A percentile compares a stretch with the other conserved stretches of the same genome.
Conservation (phyloP, 1,284 basidiomycete species). For the Ceratobasidium sp. region DNA sequence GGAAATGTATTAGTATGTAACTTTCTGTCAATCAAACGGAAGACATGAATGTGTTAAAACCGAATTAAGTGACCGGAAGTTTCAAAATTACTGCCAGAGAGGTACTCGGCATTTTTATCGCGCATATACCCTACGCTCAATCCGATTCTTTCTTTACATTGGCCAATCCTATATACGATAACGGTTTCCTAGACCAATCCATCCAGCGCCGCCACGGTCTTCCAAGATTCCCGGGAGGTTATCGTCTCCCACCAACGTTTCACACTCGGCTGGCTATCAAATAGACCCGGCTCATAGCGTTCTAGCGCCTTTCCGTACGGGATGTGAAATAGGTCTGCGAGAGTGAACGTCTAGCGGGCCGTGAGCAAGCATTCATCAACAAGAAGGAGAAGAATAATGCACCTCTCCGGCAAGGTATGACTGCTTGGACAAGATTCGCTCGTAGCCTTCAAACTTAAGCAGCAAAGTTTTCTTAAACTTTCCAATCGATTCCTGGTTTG, state of each 20-base stretch:
- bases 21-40: too few relatives aligned
- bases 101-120: too few relatives aligned
- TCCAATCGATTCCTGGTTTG: conserved; percentile 47
- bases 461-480: conserved; percentile 46
- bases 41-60: too few relatives aligned
- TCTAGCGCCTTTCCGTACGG: conserved; percentile 52
- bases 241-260: conserved; percentile 17
- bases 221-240: too few relatives aligned
- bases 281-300: conserved; percentile 41
- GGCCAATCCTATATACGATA: too few relatives aligned
- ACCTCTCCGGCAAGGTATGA: conserved; percentile 59
- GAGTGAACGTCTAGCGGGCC: conserved; percentile 47
- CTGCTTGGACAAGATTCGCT: conserved; percentile 55
- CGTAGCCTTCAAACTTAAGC: conserved; percentile 55
- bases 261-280: conserved; percentile 35
- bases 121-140: too few relatives aligned
- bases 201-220: neutral
- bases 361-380: neutral
- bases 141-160: too few relatives aligned
- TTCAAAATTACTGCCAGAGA: too few relatives aligned
- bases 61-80: too few relatives aligned
- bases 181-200: too few relatives aligned
- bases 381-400: conserved; percentile 38
- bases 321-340: conserved; percentile 63
- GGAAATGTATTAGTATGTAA: too few relatives aligned